These are phyloP conservation scores for Plectosphaerella sp. DNA, from an alignment of 2,329 filamentous ascomycete species.

Conservation along the genomic window DNA sequence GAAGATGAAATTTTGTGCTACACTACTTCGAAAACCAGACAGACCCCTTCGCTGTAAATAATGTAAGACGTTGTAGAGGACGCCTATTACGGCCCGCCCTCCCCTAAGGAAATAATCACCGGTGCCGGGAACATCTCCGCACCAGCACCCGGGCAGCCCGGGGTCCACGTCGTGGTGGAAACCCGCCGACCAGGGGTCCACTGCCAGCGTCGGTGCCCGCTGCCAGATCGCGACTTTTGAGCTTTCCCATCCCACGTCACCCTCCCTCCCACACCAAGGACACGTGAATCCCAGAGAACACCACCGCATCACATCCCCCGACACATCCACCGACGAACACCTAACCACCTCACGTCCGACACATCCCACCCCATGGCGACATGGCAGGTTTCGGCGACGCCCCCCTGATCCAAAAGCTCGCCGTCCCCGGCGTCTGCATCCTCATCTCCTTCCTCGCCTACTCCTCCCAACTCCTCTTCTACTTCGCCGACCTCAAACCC, in stretches of 20 bases:
- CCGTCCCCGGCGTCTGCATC: constrained; percentile 62
- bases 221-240: background rate
- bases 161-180: too few species aligned
- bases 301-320: constrained; percentile 5
- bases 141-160: too few species aligned
- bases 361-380: constrained; percentile 9
- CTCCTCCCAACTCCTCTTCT: constrained; percentile 68
- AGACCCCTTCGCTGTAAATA: too few species aligned
- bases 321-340: background rate
- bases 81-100: too few species aligned
- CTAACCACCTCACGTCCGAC: background rate
- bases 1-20: too few species aligned
- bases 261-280: constrained; percentile 1
- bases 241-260: background rate
- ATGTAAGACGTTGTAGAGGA: too few species aligned
- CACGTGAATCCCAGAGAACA: background rate
- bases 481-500: constrained; percentile 52
- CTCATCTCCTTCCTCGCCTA: constrained; percentile 69
- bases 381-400: constrained; percentile 39
- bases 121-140: too few species aligned
- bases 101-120: too few species aligned
- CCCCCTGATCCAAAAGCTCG: constrained; percentile 47
- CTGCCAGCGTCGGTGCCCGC: too few species aligned
- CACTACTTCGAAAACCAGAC: too few species aligned
- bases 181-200: too few species aligned